phyloP scores from a whole-genome alignment of 495 filamentous ascomycete species.

The Penicillium bovifimosum region DNA sequence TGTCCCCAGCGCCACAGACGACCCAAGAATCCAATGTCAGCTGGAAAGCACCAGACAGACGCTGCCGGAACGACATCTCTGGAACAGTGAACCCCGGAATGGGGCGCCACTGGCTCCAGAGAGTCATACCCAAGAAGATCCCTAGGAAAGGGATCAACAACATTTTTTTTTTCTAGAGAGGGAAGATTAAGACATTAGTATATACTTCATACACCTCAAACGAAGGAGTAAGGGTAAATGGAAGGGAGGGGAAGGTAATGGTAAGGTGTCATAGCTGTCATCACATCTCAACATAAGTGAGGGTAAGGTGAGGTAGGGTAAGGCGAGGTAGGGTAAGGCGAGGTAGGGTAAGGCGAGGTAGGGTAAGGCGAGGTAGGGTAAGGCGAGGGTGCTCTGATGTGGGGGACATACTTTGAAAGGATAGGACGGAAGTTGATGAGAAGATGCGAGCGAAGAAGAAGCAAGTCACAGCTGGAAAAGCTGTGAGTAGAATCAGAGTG shows the following conservation, averaged over 20 bases:
- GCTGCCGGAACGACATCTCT: background rate
- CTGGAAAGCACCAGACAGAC: slow-evolving; percentile 1
- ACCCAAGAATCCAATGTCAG: background rate
- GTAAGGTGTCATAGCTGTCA: background rate
- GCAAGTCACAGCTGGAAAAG: background rate
- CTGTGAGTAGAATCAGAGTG: background rate
- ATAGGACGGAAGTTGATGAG: background rate
- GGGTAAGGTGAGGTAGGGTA: no score
- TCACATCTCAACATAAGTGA: background rate
- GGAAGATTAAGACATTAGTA: background rate
- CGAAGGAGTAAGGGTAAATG: background rate
- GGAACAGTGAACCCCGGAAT: slow-evolving; percentile 9
- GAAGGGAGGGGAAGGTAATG: no score
- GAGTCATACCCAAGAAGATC: slow-evolving; percentile 4
- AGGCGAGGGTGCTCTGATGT: background rate
- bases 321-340: no score
- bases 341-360: no score
- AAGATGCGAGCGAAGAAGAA: background rate
- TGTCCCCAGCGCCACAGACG: background rate
- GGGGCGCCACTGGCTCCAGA: slow-evolving; percentile 7
- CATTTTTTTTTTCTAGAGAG: slow-evolving; percentile 1
- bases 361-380: background rate
- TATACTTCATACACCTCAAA: background rate
- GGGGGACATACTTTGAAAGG: background rate
- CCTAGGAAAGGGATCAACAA: slow-evolving; percentile 8